Base-by-base conservation (phyloP, 306 rosid genomes). In the Arachis stenosperma region DNA sequence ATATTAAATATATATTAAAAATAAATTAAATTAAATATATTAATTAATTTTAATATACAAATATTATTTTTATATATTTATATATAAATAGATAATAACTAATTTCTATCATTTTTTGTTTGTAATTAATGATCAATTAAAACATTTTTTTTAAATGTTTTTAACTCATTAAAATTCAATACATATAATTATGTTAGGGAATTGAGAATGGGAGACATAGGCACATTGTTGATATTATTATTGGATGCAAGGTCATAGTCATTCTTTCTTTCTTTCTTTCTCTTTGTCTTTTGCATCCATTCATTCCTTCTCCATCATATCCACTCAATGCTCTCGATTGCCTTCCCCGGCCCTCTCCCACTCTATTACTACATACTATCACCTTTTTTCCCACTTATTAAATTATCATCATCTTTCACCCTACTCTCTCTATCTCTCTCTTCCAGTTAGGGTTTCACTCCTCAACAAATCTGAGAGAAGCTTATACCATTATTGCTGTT, bases 211-310 rank as follows among this genome's bases (percentile, higher is more conserved):
- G 89, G 79, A 86, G 89, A 83, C 86, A 87, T 82, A 73, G 78
- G 82, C 88, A 86, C 83, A 78, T 74, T 78, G 70, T 11, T 75
- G 86, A 87, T 81, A 88, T 75, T 86, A 94, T 94, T 81, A 86
- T 88, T 89, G 79, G 91, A 86, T 82, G 89, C 87, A 89, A 80
- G 84, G 91, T 88, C 96, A 85, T 75, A 86, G 93, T 90, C 93
- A 83, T 84, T 89, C 89, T 91, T 88, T 81, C 65, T 91, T 88
- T 91, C 65, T 91, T 88, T 91, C 37, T 33, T 33, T 33, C 37
- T 79, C 95, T 86, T 85, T 94, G 95, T 94, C 92, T 91, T 88
- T 91, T 89, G 89, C 91, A 81, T 83, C 90, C 89, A 88, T 33
- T 33, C 37, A 33, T 86, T 84, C 87, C 91, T 84, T 86, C 95